phyloP scores from a whole-genome alignment of 2,329 filamentous ascomycete species.

The Ophiostoma pallidulum region DNA sequence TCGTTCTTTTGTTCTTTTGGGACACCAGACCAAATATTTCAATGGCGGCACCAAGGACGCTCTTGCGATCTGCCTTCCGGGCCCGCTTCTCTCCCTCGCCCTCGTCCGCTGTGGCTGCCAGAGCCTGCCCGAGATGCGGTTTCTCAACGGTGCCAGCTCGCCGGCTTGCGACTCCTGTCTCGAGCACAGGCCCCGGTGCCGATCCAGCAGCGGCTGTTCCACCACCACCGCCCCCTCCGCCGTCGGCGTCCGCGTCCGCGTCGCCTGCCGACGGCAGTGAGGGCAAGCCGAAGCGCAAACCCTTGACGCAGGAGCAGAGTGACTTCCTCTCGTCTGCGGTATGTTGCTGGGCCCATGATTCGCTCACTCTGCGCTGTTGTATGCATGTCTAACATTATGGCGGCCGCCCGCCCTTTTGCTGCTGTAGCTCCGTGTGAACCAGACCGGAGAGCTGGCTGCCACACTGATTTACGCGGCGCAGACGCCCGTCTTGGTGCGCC shows the following conservation, averaged over 20 bases:
- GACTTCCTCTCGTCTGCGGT: slow-evolving; percentile 68
- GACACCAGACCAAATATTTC: slow-evolving; percentile 2
- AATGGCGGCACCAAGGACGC: not conserved
- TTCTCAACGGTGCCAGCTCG: slow-evolving; percentile 11
- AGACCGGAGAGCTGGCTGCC: slow-evolving; percentile 94
- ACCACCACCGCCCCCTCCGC: not conserved
- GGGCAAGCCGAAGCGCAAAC: slow-evolving; percentile 37
- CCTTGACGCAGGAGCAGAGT: slow-evolving; percentile 59
- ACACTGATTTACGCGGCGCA: slow-evolving; percentile 90
- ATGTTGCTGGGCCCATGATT: slow-evolving; percentile 21
- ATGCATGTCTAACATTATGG: too few species aligned
- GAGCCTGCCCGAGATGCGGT: slow-evolving; percentile 13
- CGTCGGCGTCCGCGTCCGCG: too few species aligned
- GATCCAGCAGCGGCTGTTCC: not conserved
- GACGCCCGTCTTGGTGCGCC: slow-evolving; percentile 66
- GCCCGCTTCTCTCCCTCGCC: not conserved
- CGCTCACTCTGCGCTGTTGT: too few species aligned
- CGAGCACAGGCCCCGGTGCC: not conserved
- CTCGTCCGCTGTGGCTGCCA: not conserved
- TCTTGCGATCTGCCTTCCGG: slow-evolving; percentile 3
- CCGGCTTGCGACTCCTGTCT: slow-evolving; percentile 9
- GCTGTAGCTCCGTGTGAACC: slow-evolving; percentile 76
- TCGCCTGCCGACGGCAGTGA: not conserved
- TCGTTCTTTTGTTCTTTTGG: not conserved
- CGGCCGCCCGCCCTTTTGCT: too few species aligned